Evolutionary conservation across 1,284 basidiomycete genomes (phyloP), one percentile per base, ranked within the genome.

Genomic region (Leccinum fallax): DNA sequence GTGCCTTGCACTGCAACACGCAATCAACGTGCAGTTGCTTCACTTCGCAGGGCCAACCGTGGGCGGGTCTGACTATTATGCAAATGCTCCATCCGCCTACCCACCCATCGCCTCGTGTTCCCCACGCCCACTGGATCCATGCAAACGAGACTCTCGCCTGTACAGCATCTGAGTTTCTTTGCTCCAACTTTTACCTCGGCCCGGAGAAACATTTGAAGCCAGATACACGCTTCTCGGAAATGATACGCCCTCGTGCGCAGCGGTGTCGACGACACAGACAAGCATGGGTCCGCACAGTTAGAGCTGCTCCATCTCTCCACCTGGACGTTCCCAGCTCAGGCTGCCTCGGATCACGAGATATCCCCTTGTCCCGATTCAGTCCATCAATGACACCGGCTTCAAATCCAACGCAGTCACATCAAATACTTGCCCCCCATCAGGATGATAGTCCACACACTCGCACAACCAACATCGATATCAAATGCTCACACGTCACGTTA

Each of bases 161-260:
- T 63, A 21, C 36, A 61, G 62, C 61, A 59, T 34, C 16, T 24
- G 26, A 52, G 16, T 10, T n/a, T n/a, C 55, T 64, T 65, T 61
- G 68, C 66, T 73, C 19, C 19, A 46, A 73, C 54, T n/a, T 57
- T 67, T 51, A 28, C 38, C 53, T 54, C 49, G n/a, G 52, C 9
- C 26, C 46, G 21, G 59, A 46, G 58, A 36, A 46, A 60, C 24
- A 34, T 32, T 43, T 46, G 43, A 46, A 46, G 43, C 9, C 19
- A 46, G 64, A 62, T 32, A 10, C 60, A 36, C 59, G 15, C 30
- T 30, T 32, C 11, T 21, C 53, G 28, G 57, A 60, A 48, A 24
- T 63, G 19, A 9, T 30, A 30, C 11, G 19, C 7, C 19, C 19
- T 26, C 38, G n/a, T 24, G 36, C 36, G 15, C n/a, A 58, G 15